Evolutionary conservation across 495 filamentous ascomycete species (phyloP), one percentile per base, ranked within the genome.

Genomic region (Amphirosellinia nigrospora): DNA sequence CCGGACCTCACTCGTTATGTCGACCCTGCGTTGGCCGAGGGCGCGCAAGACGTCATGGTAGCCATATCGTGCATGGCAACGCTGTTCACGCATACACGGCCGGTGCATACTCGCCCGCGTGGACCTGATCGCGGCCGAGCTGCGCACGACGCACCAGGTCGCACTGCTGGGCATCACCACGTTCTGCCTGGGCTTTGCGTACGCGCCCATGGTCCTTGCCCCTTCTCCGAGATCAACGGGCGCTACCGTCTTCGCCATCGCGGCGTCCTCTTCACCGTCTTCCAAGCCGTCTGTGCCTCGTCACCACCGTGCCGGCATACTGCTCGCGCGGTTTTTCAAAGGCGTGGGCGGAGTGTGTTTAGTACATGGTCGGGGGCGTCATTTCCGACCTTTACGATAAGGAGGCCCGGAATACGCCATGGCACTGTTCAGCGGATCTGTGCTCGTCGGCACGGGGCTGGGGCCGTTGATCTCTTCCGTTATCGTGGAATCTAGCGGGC

Each of bases 291-390:
- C 13, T 95, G 92, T 76, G 91, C n/a, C 79, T 92, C 3, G 95
- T 93, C 0, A 82, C 83, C 3, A 88, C 85, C 0, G 88, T 91
- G 70, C 86, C 88, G 0, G 93, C 4, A 90, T 97, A 84, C 74
- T 97, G 0, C 78, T 94, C 1, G 91, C 91, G 0, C 86, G 94
- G 11, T 91, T 97, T 71, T 86, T 95, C 46, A 86, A 88, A 15
- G 94, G 95, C 0, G 88, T 90, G 16, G 91, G 90, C 10, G 89
- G 21, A 92, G 88, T 1, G 95, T 94, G 0, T 97, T 97, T 77
- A 91, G 89, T 5, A 96, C 15, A 95, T 97, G 91, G 93, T 97
- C 3, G 95, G 95, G 41, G 95, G 95, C 0, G 92, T 98, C 8
- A 91, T 98, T 38, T 90, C 90, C 63, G 95, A 98, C 73, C 90